Evolutionary conservation across 805 yeast genomes (phyloP), one percentile per base, ranked within the genome.

Genomic region (Teunomyces atbi): DNA sequence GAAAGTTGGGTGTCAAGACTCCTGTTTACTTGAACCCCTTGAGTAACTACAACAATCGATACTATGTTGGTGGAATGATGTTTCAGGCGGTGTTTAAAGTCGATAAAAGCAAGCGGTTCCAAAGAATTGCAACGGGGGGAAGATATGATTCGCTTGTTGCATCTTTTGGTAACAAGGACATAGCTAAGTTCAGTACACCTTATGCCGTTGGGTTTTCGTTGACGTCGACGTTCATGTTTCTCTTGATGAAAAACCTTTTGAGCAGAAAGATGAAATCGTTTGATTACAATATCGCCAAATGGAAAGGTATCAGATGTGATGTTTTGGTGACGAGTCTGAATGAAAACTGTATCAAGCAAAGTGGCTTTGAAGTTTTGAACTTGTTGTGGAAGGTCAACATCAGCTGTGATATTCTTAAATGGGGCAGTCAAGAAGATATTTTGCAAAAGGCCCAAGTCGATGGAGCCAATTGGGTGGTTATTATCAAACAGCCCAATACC

Each of bases 71-170:
- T 13, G 96, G 96, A 0, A 68, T 91, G 1, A 89, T 94, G 96
- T 94, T 92, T 61, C 96, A 89, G 55, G 89, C 87, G 0, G 78
- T 89, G 1, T 78, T 82, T 52, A 86, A 88, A 45, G 84, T 82
- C 3, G 82, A 74, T 55, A 76, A 56, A 50, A 74, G 59, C 51
- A 61, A 61, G 56, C 69, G 71, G 5, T 73, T 84, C 27, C 51
- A 69, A 0, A 52, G 75, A 34, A 70, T 94, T 34, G 94, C 94
- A 12, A 92, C 94, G 0, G 99, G 99, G 38, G 99, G 99, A 2
- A 73, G 99, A 45, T 94, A 90, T 60, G 98, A 92, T 57, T 71
- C 74, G 16, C 72, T 94, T 52, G 79, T 90, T 11, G 71, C 80
- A 2, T 74, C 83, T 13, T 75, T 89, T 49, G 79, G 92, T 0